Base-by-base conservation (phyloP, 495 filamentous ascomycete genomes). In the Aspergillus sclerotiicarbonarius region DNA sequence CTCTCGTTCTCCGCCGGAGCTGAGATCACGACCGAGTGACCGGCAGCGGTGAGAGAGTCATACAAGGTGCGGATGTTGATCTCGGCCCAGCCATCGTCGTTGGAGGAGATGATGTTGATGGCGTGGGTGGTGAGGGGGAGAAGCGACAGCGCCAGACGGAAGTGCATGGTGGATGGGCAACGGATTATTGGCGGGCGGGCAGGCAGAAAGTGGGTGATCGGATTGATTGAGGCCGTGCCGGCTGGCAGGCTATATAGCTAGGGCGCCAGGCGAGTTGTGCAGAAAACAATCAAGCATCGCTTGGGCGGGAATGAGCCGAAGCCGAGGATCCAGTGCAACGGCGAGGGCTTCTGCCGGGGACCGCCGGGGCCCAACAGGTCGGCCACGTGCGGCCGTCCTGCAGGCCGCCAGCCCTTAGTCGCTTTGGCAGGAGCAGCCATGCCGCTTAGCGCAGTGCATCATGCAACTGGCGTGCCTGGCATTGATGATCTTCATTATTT, bases 81-180 rank as follows among this genome's bases (percentile, higher is more conserved):
- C 63, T 87, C 86, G 4, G 85, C 87, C 86, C 86, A 90, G 19
- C 87, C 86, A 71, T 90, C 87, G 60, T 89, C 87, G 62, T 90
- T 89, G 50, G 81, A 82, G 29, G 84, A 83, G 49, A 90, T 67
- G 61, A 87, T 82, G 57, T 84, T 85, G 30, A 78, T 69, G 19
- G 74, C 80, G 2, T 65, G 58, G 20, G 65, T 58, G 15, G 65
- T 51, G 33, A 67, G 52, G 15, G 65, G 60, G 8, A 65, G 47
- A 1, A 64, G 54, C 8, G 56, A 44, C 13, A 67, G 52, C 8
- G 60, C 41, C 0, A 59, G 31, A 15, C 35, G 49, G 33, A 59
- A 37, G n/a, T 57, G 59, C 60, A 63, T 67, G 44, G 21, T 51
- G 29, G 44, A 13, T 8, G 19, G 10, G 39, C 4, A 35, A 15